These are phyloP conservation scores for Eutypa lata DNA, from an alignment of 2,329 filamentous ascomycete genomes.

Conservation along the genomic window DNA sequence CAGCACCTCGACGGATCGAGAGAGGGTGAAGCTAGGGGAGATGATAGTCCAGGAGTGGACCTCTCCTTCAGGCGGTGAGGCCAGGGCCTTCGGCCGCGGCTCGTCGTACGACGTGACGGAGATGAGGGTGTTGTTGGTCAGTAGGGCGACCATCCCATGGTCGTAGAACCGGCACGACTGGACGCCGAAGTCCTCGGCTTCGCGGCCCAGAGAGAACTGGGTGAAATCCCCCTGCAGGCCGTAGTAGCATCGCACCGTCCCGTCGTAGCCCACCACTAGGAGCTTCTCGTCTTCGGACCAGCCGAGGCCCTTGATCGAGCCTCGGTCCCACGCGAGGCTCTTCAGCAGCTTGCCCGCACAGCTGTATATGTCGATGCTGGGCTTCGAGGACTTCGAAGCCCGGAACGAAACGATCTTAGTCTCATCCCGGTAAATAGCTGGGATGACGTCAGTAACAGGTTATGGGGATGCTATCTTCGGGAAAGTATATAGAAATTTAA, in stretches of 20 bases:
- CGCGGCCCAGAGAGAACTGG: constrained; percentile 87
- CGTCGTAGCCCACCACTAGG: constrained; percentile 83
- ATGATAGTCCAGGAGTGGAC: constrained; percentile 89
- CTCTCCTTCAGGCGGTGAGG: constrained; percentile 70
- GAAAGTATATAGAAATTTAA: too few species aligned
- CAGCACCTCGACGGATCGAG: constrained; percentile 87
- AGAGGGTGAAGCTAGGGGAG: constrained; percentile 82
- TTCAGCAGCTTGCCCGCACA: constrained; percentile 85
- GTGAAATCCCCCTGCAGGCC: constrained; percentile 93
- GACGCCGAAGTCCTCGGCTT: constrained; percentile 84
- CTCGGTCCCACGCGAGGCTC: constrained; percentile 88
- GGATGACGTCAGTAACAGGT: constrained; percentile 26
- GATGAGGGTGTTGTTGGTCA: constrained; percentile 83
- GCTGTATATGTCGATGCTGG: constrained; percentile 91
- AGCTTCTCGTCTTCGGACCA: constrained; percentile 97
- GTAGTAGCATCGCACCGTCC: constrained; percentile 84
- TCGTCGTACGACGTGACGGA: constrained; percentile 88
- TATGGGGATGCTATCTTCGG: too few species aligned
- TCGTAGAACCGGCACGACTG: constrained; percentile 89
- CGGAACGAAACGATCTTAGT: constrained; percentile 78
- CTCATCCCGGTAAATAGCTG: constrained; percentile 87
- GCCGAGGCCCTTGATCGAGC: constrained; percentile 79
- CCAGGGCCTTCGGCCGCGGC: constrained; percentile 80
- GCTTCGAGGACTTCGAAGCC: constrained; percentile 67
- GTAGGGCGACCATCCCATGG: constrained; percentile 85